Percentiles rank a stretch among this genome's conserved stretches.
These are phyloP conservation scores for Blastobotrys apis DNA, from an alignment of 1,139 yeast genomes.

Conservation along the genomic window DNA sequence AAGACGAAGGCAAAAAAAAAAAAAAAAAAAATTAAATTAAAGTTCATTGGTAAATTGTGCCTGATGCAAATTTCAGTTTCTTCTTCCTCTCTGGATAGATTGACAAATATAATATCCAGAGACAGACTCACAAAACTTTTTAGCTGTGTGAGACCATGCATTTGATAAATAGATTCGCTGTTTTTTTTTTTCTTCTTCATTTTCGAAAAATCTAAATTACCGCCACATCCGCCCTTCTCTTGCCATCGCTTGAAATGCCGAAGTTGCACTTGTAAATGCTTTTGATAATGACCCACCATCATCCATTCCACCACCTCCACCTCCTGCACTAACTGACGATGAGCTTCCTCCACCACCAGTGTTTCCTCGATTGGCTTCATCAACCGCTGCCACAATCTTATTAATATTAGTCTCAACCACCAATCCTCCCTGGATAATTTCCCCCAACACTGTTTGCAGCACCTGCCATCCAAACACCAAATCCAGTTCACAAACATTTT, in stretches of 20 bases:
- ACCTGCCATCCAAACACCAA: slow-evolving; percentile 97
- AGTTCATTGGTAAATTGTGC: background rate
- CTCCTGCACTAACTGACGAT: too few relatives aligned
- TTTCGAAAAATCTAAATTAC: too few relatives aligned
- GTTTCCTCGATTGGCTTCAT: slow-evolving; percentile 38
- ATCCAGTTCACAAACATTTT: slow-evolving; percentile 92
- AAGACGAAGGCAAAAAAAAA: too few relatives aligned
- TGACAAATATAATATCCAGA: too few relatives aligned
- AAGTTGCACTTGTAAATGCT: slow-evolving; percentile 38
- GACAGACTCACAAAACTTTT: too few relatives aligned
- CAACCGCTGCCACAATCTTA: slow-evolving; percentile 69
- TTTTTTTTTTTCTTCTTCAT: too few relatives aligned
- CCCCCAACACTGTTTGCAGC: slow-evolving; percentile 76
- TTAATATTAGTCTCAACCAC: slow-evolving; percentile 90
- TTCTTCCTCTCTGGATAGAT: too few relatives aligned
- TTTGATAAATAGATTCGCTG: too few relatives aligned
- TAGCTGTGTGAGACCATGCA: too few relatives aligned
- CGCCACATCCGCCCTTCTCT: slow-evolving; percentile 47
- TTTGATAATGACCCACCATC: slow-evolving; percentile 25
- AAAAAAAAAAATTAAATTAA: background rate
- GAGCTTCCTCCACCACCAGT: slow-evolving; percentile 6
- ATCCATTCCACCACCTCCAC: slow-evolving; percentile 9
- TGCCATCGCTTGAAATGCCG: slow-evolving; percentile 44
- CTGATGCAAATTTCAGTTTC: too few relatives aligned
- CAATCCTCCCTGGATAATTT: slow-evolving; percentile 96